These are phyloP conservation scores for Aspergillus hancockii DNA, from an alignment of 495 filamentous ascomycete genomes.

Conservation along the genomic window DNA sequence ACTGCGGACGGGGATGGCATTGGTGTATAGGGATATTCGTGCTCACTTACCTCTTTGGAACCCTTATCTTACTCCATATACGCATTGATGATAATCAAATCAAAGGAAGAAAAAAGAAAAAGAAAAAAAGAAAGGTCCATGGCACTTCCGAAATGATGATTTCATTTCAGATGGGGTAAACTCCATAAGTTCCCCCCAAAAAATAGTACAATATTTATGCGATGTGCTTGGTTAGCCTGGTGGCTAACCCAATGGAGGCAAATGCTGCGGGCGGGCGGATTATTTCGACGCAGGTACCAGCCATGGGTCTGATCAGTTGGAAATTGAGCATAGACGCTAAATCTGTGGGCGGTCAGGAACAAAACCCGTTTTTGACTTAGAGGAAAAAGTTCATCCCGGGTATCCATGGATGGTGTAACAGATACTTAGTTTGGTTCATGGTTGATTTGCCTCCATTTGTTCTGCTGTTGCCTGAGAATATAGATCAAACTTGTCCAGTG, in stretches of 20 bases:
- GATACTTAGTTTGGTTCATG: background rate
- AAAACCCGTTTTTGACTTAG: no score
- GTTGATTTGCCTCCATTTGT: background rate
- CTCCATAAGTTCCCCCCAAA: no score
- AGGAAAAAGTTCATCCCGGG: background rate
- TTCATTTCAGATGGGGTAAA: no score
- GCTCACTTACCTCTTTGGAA: no score
- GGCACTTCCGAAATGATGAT: no score
- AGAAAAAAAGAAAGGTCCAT: no score
- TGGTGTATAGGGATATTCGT: no score
- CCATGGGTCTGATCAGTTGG: slow-evolving; percentile 8
- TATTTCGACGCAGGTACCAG: slow-evolving; percentile 19
- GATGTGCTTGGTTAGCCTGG: background rate
- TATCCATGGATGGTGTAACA: no score
- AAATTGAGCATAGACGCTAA: slow-evolving; percentile 1
- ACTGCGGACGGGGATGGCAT: background rate
- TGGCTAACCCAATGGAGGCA: background rate
- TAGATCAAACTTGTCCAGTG: background rate
- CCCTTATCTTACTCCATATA: no score
- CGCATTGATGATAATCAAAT: background rate
- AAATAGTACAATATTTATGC: no score
- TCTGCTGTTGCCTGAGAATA: background rate
- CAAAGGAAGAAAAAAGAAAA: no score
- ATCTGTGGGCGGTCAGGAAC: background rate
- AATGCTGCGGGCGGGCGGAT: slow-evolving; percentile 5